phyloP scores from a whole-genome alignment of 106 monocot species.

The Platanthera zijinensis region DNA sequence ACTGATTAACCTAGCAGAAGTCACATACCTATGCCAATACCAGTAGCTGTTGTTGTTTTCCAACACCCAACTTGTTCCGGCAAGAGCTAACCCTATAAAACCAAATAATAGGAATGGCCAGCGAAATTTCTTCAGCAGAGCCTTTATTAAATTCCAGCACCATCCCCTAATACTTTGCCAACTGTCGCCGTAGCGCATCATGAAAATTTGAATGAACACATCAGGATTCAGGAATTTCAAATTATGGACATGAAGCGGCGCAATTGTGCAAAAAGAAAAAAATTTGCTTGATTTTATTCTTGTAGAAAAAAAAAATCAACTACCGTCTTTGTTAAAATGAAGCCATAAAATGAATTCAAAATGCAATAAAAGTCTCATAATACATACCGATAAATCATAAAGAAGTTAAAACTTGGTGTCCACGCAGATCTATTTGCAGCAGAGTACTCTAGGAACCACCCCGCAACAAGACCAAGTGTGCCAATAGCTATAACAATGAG shows the following conservation, averaged over 20 bases:
- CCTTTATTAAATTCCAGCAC: conserved; percentile 38
- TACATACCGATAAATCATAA: conserved; percentile 36
- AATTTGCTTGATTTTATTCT: conserved; percentile 1
- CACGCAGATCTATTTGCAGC: conserved; percentile 29
- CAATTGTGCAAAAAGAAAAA: background rate
- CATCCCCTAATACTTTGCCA: conserved; percentile 46
- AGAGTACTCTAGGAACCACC: conserved; percentile 75
- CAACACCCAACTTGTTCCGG: conserved; percentile 67
- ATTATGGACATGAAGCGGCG: background rate
- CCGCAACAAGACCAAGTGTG: conserved; percentile 59
- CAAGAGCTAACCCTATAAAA: conserved; percentile 59
- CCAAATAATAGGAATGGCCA: conserved; percentile 67
- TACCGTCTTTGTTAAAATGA: background rate
- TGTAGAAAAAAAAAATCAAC: background rate
- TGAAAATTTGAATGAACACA: background rate
- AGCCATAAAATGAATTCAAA: background rate
- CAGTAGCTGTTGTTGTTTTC: conserved; percentile 73
- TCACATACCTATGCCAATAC: conserved; percentile 90
- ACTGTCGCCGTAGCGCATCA: conserved; percentile 19
- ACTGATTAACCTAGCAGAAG: background rate
- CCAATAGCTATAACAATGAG: conserved; percentile 78
- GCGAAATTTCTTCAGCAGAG: conserved; percentile 45
- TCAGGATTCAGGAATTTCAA: conserved; percentile 4
- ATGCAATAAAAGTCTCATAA: background rate
- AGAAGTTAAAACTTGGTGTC: conserved; percentile 19